phyloP scores from a whole-genome alignment of 2,329 filamentous ascomycete genomes.

The Epichloe gansuensis region DNA sequence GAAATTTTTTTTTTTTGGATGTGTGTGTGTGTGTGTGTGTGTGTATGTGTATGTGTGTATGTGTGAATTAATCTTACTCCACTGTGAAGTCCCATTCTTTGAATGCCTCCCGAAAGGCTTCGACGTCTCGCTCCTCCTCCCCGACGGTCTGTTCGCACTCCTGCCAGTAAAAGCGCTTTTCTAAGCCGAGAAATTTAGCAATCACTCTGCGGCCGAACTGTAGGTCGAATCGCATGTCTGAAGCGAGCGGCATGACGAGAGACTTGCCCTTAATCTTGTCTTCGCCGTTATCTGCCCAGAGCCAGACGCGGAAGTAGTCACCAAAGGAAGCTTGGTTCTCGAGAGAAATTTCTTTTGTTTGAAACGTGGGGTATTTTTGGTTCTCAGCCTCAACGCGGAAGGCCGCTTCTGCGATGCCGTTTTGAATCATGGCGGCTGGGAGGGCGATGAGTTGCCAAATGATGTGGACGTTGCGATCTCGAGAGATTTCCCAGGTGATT shows the following conservation, averaged over 20 bases:
- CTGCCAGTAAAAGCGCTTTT: conserved; percentile 71
- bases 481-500: conserved; percentile 87
- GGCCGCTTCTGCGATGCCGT: conserved; percentile 70
- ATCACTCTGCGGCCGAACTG: conserved; percentile 83
- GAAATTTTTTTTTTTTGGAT: too few relatives aligned
- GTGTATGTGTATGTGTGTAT: too few relatives aligned
- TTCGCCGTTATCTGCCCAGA: conserved; percentile 52
- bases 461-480: conserved; percentile 66
- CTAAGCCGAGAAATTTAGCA: conserved; percentile 73
- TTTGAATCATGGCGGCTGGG: conserved; percentile 50
- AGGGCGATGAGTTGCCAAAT: conserved; percentile 92
- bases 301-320: conserved; percentile 73
- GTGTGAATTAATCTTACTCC: conserved; percentile 5
- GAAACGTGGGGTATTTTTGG: conserved; percentile 38
- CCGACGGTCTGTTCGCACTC: conserved; percentile 65
- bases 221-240: conserved; percentile 68
- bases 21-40: too few relatives aligned
- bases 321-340: conserved; percentile 33
- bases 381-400: conserved; percentile 87
- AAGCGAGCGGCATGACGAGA: conserved; percentile 60
- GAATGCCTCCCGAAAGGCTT: conserved; percentile 69
- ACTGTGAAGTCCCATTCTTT: conserved; percentile 75
- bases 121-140: conserved; percentile 69
- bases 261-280: conserved; percentile 45
- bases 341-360: conserved; percentile 34